Conservation (phyloP, 306 rosid genomes). For the Pueraria montana region DNA sequence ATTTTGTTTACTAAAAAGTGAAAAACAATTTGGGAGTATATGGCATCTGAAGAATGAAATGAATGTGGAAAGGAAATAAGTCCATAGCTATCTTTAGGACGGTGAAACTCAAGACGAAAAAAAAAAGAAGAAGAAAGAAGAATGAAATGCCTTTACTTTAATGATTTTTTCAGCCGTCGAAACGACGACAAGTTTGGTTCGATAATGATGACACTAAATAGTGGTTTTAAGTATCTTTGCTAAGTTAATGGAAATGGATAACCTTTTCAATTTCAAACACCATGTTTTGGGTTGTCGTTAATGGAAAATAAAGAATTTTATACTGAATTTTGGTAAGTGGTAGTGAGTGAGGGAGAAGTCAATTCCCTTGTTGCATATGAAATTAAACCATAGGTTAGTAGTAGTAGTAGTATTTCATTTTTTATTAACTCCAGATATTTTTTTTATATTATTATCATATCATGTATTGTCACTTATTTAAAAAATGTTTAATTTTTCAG, state of each 20-base stretch:
- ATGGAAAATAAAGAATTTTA: conserved; percentile 59
- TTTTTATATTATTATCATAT: background rate
- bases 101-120: conserved; percentile 42
- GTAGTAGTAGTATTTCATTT: background rate
- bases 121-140: background rate
- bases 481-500: background rate
- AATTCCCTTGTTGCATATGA: conserved; percentile 17
- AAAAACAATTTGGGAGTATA: conserved; percentile 2
- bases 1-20: conserved; percentile 9
- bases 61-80: conserved; percentile 41
- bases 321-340: conserved; percentile 59
- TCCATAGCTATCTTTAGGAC: conserved; percentile 34
- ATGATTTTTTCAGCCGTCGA: conserved; percentile 52
- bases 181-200: conserved; percentile 29
- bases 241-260: conserved; percentile 63
- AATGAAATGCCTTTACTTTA: conserved; percentile 35
- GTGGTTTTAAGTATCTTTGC: conserved; percentile 42
- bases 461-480: background rate
- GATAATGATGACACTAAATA: conserved; percentile 44
- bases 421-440: background rate
- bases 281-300: conserved; percentile 35
- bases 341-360: conserved; percentile 36
- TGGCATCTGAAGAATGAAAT: conserved; percentile 42
- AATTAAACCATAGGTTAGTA: conserved; percentile 7
- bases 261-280: conserved; percentile 56